These are phyloP conservation scores for Lenwebbia sp. DNA, from an alignment of 345 rosid genomes.

Conservation along the genomic window DNA sequence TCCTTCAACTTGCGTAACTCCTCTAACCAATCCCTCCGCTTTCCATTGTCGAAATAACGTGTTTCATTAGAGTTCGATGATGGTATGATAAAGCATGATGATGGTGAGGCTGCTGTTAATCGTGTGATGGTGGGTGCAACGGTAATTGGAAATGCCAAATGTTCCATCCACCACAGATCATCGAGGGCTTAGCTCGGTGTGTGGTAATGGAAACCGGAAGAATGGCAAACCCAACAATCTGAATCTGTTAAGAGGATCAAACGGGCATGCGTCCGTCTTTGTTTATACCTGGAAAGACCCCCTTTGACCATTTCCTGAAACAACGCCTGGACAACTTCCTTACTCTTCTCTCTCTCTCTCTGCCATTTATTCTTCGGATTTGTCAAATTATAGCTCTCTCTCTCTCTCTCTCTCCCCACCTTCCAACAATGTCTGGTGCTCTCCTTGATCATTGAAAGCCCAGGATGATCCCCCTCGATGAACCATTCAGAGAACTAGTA, in stretches of 20 bases:
- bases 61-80: too few species aligned
- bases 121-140: not conserved
- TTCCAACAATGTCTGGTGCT: not conserved
- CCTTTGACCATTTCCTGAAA: not conserved
- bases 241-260: not conserved
- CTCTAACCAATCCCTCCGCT: not conserved
- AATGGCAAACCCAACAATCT: not conserved
- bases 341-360: not conserved
- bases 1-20: not conserved
- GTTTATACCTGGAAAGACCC: not conserved
- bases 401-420: not conserved
- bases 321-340: not conserved
- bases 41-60: too few species aligned
- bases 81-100: too few species aligned
- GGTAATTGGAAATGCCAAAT: not conserved
- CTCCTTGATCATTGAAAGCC: not conserved
- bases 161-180: not conserved
- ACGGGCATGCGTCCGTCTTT: not conserved
- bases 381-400: not conserved
- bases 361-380: not conserved
- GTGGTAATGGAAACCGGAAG: not conserved
- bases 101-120: not conserved
- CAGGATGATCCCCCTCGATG: not conserved
- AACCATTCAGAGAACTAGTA: not conserved
- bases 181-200: not conserved